Base-by-base conservation (phyloP, 495 filamentous ascomycete genomes). In the Penicillium robsamsonii region DNA sequence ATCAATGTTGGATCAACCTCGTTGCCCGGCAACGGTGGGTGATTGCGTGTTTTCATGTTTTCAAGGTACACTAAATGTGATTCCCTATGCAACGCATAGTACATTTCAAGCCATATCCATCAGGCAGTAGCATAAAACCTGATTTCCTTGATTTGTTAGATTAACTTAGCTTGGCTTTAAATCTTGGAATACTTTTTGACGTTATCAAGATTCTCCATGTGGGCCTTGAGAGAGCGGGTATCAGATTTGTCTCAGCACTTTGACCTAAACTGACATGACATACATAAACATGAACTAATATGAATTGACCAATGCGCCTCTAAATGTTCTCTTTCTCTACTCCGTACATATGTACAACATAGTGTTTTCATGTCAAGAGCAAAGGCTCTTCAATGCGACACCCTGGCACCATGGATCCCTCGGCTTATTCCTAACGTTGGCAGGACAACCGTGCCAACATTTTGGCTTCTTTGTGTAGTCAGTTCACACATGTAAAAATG, bases 1-100 rank as follows among this genome's bases (percentile, higher is more conserved):
- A 51, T 57, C 55, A 24, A 47, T 29, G 18, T 11, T 12, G 24
- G 37, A 40, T 43, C 37, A 35, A 29, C 38, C 15, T 10, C 31
- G 52, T 54, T 54, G 52, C 52, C 31, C 22, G 42, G 52, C 52
- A 54, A 54, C 52, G 52, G 8, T 8, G 11, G 27, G n/a, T 46
- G 31, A 46, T 54, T 54, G 51, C 42, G 51, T 38, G 51, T 54
- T 54, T n/a, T 29, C 31, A 17, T 41, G 6, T 38, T 22, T 46
- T 25, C n/a, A 45, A 10, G 11, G 5, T 35, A 22, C 25, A 25
- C 15, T 24, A 2, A 22, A 13, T 24, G 22, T 6, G 3, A 43
- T 45, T 27, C 15, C 43, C 48, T 27, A 50, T 15, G 47, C 47
- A 50, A 50, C 47, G 10, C 31, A 50, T 50, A 50, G 30, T 46